These are phyloP conservation scores for Spizellomyces punctatus DNA, from an alignment of 192 early-diverging fungal genomes.

Conservation along the genomic window DNA sequence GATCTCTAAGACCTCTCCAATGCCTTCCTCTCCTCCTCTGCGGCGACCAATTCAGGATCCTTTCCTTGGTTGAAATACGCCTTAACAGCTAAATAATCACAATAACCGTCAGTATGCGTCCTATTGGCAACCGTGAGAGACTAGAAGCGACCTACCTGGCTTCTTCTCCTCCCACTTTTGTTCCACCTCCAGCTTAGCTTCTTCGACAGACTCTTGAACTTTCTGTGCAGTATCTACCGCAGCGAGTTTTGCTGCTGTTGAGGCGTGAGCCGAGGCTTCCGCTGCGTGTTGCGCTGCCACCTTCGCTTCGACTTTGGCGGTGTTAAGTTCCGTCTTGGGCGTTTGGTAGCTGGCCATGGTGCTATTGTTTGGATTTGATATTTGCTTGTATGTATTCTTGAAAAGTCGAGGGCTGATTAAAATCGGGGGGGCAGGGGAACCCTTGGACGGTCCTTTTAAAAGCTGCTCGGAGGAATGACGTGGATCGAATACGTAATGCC, in stretches of 20 bases:
- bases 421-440: too few species aligned
- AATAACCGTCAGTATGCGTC: not conserved
- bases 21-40: constrained; percentile 18
- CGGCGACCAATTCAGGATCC: constrained; percentile 29
- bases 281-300: constrained; percentile 22
- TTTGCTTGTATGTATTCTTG: too few species aligned
- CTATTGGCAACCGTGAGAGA: not conserved
- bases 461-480: too few species aligned
- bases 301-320: constrained; percentile 11
- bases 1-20: not conserved
- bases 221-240: not conserved
- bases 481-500: too few species aligned
- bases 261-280: constrained; percentile 19
- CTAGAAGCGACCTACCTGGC: constrained; percentile 21
- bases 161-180: constrained; percentile 29
- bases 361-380: not conserved
- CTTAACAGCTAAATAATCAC: constrained; percentile 11
- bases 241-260: constrained; percentile 17
- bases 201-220: not conserved
- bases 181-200: constrained; percentile 20
- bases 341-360: not conserved
- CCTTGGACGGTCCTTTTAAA: too few species aligned
- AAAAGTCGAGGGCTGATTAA: too few species aligned
- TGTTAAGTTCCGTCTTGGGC: constrained; percentile 14
- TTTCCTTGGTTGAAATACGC: constrained; percentile 31